These are phyloP conservation scores for Starmerella kuoi DNA, from an alignment of 805 yeast species.

Conservation along the genomic window DNA sequence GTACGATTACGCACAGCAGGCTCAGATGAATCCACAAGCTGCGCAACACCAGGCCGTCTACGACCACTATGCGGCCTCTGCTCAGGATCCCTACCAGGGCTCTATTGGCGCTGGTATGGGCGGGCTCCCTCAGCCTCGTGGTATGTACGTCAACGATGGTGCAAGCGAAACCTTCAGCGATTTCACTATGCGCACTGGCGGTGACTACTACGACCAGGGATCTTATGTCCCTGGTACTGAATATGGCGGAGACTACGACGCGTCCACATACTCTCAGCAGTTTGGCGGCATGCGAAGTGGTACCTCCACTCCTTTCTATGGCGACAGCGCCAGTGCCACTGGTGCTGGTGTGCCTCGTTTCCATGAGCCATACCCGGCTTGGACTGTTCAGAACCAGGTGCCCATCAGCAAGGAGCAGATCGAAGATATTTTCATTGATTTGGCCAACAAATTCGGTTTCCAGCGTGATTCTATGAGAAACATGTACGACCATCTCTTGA, in stretches of 20 bases:
- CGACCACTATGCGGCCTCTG: conserved; percentile 23
- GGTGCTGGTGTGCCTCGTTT: conserved; percentile 18
- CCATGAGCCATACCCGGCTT: conserved; percentile 95
- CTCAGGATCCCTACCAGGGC: conserved; percentile 16
- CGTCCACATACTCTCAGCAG: conserved; percentile 32
- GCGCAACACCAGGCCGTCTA: conserved; percentile 8
- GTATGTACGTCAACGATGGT: conserved; percentile 26
- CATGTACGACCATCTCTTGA: conserved; percentile 70
- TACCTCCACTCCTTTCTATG: conserved; percentile 87
- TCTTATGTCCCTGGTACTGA: conserved; percentile 24
- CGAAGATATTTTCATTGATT: conserved; percentile 43
- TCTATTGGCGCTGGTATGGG: conserved; percentile 5
- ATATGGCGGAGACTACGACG: conserved; percentile 27
- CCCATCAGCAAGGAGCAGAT: conserved; percentile 64
- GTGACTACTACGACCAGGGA: conserved; percentile 31
- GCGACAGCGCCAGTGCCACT: conserved; percentile 38
- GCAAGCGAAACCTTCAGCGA: conserved; percentile 33
- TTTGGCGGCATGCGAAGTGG: conserved; percentile 48
- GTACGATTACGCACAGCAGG: conserved; percentile 34
- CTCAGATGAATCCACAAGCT: conserved; percentile 4
- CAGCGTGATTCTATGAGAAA: conserved; percentile 67
- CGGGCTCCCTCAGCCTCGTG: conserved; percentile 23
- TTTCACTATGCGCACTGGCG: conserved; percentile 35
- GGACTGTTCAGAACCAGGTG: conserved; percentile 87
- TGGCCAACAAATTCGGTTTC: conserved; percentile 66